Base-by-base conservation (phyloP, 495 filamentous ascomycete species). In the Penicillium daleae region DNA sequence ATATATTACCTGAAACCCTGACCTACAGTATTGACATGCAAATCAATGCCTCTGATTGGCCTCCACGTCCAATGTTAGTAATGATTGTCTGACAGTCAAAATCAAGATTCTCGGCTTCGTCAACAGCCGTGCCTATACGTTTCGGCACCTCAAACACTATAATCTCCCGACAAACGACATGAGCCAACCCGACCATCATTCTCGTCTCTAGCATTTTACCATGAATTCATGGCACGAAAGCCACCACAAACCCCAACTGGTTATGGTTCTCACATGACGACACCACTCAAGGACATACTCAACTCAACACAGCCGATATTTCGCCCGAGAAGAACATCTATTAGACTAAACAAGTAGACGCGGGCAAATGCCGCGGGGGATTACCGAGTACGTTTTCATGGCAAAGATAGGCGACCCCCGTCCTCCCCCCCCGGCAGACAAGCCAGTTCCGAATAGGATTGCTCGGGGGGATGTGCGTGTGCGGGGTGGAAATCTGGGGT, bases 401-500 rank as follows among this genome's bases (percentile, higher is more conserved):
- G 56, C 64, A 66, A 63, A 9, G 60, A 31, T 62, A 66, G 24
- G 52, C 56, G 56, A 66, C n/a, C n/a, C n/a, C n/a, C n/a, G n/a
- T n/a, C n/a, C n/a, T n/a, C n/a, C n/a, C 21, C n/a, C 10, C 5
- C 31, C 21, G 2, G 27, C 17, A 52, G 15, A 22, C 29, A 46
- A 21, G 8, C 1, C 17, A 3, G 19, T n/a, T 6, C 13, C 13
- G 13, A 40, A 12, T 46, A 59, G 44, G 21, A 10, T 17, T 9
- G 40, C 33, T 10, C 29, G 51, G 49, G 29, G 31, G 49, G 37
- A 24, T 22, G 4, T 19, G 39, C 44, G 31, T 44, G 46, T 52
- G 57, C 62, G 56, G 66, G 33, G n/a, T n/a, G 33, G 40, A 63
- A 49, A 69, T 66, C 66, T 40, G 66, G 66, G 66, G 66, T 52